Base-by-base conservation (phyloP, 192 early-diverging fungal species). In the Lobosporangium transversale region DNA sequence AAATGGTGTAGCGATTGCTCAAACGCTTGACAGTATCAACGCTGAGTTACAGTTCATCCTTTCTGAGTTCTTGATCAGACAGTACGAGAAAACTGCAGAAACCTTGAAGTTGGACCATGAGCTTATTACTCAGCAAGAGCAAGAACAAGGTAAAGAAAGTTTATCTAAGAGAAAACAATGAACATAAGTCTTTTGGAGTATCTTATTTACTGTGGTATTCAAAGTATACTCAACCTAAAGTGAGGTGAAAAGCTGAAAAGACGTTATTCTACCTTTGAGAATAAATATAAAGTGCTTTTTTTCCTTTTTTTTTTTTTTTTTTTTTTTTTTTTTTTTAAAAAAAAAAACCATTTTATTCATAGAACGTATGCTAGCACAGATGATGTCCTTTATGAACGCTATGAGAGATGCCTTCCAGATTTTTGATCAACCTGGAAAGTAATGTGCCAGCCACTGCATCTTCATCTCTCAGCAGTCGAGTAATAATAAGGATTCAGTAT, bases 21-120 rank as follows among this genome's bases (percentile, higher is more conserved):
- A 33, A 30, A 20, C 30, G 2, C 61, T 71, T 20, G 69, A 71
- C 33, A 56, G n/a, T 18, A 20, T 71, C 45, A 62, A 63, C 36
- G 61, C 61, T 3, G 69, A 71, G 18, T 29, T 63, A 12, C 69
- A 71, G 31, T 71, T 29, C 54, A 57, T 71, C 29, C 35, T 62
- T 24, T 71, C 60, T 12, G 69, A 71, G 33, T 71, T 43, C 23
- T 37, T 71, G 35, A 58, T 53, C 9, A 59, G 23, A 2, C 69
- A 71, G 21, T 71, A 63, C 47, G 43, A 57, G 0, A 44, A 56
- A 8, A 71, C 63, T 35, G 69, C 62, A 17, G 61, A 43, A 3
- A 31, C 27, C 6, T 36, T 71, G 17, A 48, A 24, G 14, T 50
- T 47, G 1, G 45, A 17, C 29, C 53, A 49, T 15, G 35, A 62